A percentile compares a stretch with the other conserved stretches of the same genome.
phyloP scores from a whole-genome alignment of 2,329 filamentous ascomycete species.

The Trichophyton schoenleinii region DNA sequence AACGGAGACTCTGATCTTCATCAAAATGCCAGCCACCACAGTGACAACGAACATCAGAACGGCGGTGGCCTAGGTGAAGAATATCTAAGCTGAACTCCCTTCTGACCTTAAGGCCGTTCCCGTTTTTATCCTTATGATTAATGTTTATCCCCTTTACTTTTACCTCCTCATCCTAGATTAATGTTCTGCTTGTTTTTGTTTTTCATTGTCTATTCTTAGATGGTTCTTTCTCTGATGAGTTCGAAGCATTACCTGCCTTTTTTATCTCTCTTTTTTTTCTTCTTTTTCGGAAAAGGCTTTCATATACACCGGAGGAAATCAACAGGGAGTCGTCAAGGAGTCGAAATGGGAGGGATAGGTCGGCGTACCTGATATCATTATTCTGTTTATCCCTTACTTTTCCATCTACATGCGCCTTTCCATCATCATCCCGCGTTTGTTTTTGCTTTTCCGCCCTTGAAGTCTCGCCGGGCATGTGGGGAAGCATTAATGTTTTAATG shows the following conservation, averaged over 20 bases:
- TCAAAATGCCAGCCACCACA: constrained; percentile 16
- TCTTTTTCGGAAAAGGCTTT: neutral
- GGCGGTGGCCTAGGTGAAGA: constrained; percentile 17
- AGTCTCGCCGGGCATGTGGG: neutral
- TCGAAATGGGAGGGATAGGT: constrained; percentile 1
- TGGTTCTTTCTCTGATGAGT: neutral
- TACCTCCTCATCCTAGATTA: constrained; percentile 4
- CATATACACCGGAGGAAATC: neutral
- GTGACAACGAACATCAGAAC: constrained; percentile 16
- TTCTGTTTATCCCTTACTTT: neutral
- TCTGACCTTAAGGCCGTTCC: neutral
- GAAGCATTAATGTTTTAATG: neutral
- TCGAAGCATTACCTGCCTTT: neutral
- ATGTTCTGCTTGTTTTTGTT: constrained; percentile 4
- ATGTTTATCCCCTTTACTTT: constrained; percentile 8
- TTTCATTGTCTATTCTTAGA: constrained; percentile 6
- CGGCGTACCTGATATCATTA: constrained; percentile 11
- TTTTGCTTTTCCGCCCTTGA: constrained; percentile 2
- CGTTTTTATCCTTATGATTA: neutral
- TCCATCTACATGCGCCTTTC: neutral
- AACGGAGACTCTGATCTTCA: constrained; percentile 16
- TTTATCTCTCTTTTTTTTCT: neutral
- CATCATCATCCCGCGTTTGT: neutral
- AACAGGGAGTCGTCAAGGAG: constrained; percentile 1
- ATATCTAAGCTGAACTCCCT: constrained; percentile 14